Percentiles rank a stretch among this genome's conserved stretches.
These are phyloP conservation scores for Proliferodiscus dingleyae DNA, from an alignment of 2,329 filamentous ascomycete genomes.

Conservation along the genomic window DNA sequence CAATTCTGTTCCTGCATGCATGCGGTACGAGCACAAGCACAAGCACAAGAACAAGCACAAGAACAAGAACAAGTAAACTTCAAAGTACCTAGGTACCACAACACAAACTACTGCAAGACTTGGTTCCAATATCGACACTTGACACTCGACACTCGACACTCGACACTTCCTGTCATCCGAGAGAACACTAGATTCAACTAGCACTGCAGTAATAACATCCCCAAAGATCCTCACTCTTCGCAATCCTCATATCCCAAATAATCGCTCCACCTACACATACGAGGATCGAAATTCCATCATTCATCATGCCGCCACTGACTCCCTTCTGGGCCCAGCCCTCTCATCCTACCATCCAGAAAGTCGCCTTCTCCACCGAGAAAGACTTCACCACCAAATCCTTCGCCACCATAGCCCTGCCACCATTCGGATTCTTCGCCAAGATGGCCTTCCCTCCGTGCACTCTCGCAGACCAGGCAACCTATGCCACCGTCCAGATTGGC, in stretches of 20 bases:
- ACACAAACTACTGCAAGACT: too few relatives aligned
- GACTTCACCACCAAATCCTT: conserved; percentile 55
- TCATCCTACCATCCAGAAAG: conserved; percentile 53
- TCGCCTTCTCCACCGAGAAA: conserved; percentile 45
- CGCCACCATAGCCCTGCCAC: conserved; percentile 49
- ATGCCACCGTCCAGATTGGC: conserved; percentile 60
- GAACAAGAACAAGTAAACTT: too few relatives aligned
- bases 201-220: too few relatives aligned
- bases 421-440: conserved; percentile 63
- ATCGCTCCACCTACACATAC: background rate
- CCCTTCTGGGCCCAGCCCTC: conserved; percentile 58
- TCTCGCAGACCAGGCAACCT: conserved; percentile 50
- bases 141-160: too few relatives aligned
- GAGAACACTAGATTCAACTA: too few relatives aligned
- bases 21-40: conserved; percentile 4
- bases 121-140: too few relatives aligned
- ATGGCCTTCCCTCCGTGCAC: conserved; percentile 60
- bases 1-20: conserved; percentile 6
- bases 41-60: too few relatives aligned
- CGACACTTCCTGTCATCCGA: too few relatives aligned
- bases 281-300: background rate
- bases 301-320: conserved; percentile 48
- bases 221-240: too few relatives aligned
- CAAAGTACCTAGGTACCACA: too few relatives aligned
- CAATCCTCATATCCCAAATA: background rate